Evolutionary conservation across 2,329 filamentous ascomycete genomes (phyloP).

Genomic region (Fusarium veterinarium): DNA sequence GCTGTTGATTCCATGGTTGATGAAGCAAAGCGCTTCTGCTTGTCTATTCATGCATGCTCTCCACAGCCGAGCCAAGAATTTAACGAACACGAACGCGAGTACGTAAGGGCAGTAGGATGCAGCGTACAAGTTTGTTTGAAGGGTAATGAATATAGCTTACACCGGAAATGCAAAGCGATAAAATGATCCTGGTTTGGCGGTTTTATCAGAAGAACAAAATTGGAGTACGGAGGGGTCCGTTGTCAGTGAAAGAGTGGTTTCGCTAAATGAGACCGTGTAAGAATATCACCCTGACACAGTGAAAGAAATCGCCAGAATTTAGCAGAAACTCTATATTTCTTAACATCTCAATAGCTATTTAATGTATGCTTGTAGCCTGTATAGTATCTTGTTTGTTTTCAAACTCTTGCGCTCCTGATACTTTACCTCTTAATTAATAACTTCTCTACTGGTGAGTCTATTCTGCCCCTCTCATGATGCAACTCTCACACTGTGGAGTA

Average conservation of each 20-base stretch:
- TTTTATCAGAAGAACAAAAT: slow-evolving; percentile 17
- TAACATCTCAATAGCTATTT: neutral
- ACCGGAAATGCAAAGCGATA: neutral
- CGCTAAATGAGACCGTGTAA: slow-evolving; percentile 5
- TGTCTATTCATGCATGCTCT: slow-evolving; percentile 39
- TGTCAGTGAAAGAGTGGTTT: slow-evolving; percentile 1
- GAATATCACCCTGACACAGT: neutral
- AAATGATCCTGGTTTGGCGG: slow-evolving; percentile 4
- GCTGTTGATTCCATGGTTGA: slow-evolving; percentile 43
- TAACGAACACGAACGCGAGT: slow-evolving; percentile 32
- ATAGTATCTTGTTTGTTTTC: neutral
- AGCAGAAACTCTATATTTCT: neutral
- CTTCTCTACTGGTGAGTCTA: neutral
- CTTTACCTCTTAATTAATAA: neutral
- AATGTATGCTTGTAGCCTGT: neutral
- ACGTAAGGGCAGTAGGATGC: neutral
- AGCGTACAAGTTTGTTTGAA: neutral
- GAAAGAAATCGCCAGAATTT: neutral
- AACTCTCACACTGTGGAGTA: neutral
- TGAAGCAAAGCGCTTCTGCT: slow-evolving; percentile 34
- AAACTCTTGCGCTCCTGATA: neutral
- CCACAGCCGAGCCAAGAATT: slow-evolving; percentile 23
- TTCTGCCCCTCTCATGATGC: neutral
- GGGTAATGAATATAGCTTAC: neutral
- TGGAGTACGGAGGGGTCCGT: slow-evolving; percentile 23